Evolutionary conservation across 1,284 basidiomycete genomes (phyloP), one percentile per base, ranked within the genome.

Genomic region (Ceratobasidium sp.): DNA sequence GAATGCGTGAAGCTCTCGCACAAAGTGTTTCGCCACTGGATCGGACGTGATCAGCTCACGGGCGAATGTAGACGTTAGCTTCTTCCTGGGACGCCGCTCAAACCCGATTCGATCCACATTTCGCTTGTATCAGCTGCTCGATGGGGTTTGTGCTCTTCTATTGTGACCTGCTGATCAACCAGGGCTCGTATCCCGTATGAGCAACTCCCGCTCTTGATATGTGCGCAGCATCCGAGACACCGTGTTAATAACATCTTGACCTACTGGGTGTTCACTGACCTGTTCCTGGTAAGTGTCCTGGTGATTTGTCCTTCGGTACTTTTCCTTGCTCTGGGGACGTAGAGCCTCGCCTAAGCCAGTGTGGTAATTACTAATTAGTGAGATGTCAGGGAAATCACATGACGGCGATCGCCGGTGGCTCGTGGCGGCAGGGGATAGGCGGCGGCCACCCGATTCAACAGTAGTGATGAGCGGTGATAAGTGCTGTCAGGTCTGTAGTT

Each of bases 161-260:
- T 37, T 3, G 57, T 13, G 57, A 37, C 19, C n/a, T 19, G 57
- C n/a, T 61, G 57, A 19, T 61, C 7, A 37, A 61, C n/a, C 4
- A 32, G 34, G 15, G 57, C 57, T 17, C 57, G 34, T 6, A 61
- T 61, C 25, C 4, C 57, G 57, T 15, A 61, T 61, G 7, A 61
- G 13, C 7, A 40, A 17, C 57, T 65, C 43, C 8, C 43, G 62
- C 62, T 65, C 62, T 46, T 46, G 62, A 49, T 65, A 44, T 22
- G 25, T 65, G 4, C 43, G 19, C 22, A 65, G 9, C 62, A 46
- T 65, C 62, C 46, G 25, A 6, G 37, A 19, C 34, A 8, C 15
- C 43, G 40, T 5, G 11, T 37, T 9, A 44, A 7, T 19, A 19
- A 32, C 19, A 4, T 6, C 5, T 9, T 15, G 9, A 44, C 8